Evolutionary conservation across 306 rosid species (phyloP), one percentile per base, ranked within the genome.

Genomic region (Oemleria cerasiformis): DNA sequence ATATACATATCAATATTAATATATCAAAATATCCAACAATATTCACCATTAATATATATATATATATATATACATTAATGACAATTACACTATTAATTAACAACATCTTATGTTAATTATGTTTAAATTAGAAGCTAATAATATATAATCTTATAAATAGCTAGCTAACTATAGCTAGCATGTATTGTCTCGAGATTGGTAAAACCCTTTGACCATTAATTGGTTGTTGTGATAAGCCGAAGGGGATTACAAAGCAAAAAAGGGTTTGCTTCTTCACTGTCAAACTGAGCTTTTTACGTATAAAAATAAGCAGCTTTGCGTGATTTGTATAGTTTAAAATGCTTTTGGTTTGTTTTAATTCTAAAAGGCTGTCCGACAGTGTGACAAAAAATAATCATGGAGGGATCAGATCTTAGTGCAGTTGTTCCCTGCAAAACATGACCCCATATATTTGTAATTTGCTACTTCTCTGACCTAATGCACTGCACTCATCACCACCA

Each of bases 351-450:
- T 47, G 12, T 49, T 71, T 3, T 51, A 17, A 23, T 38, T 44
- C 8, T 14, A 64, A 71, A 62, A 61, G 63, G 41, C 65, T 45
- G 72, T 48, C 84, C 69, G 76, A 74, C 78, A 80, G 70, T 19
- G 65, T 69, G 84, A 87, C 86, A 85, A 78, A 73, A 51, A 43
- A 42, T 58, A 59, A 58, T 60, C 50, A 62, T 56, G 65, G 63
- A 44, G 30, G 39, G 68, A 78, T 21, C 71, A 12, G 74, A 78
- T 8, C 65, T 73, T 68, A 71, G 74, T 23, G 63, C 49, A 57
- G 68, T 69, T 81, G 88, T 77, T 82, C 85, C 81, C 67, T 40
- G 34, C 44, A 48, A 58, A 19, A 55, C 34, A 23, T 73, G 77
- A 74, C 70, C 73, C 4, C 72, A 14, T 38, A 45, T 17, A 39